These are phyloP conservation scores for Prunus davidiana DNA, from an alignment of 306 rosid genomes.

Conservation along the genomic window DNA sequence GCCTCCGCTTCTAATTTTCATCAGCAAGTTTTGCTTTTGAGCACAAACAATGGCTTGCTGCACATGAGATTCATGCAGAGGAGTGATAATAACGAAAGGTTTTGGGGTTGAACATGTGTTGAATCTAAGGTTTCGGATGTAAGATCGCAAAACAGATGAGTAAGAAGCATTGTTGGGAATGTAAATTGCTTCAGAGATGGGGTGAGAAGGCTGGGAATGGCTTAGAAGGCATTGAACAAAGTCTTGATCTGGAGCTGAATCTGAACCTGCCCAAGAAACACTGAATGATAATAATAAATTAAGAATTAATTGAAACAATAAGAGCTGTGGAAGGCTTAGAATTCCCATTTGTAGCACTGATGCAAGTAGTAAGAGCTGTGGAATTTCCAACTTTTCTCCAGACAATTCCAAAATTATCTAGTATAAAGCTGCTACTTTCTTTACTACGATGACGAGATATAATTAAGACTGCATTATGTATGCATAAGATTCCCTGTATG, in stretches of 20 bases:
- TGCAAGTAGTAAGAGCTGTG: too few relatives aligned
- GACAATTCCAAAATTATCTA: too few relatives aligned
- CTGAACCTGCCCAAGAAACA: background rate
- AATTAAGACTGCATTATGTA: too few relatives aligned
- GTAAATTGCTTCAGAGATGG: background rate
- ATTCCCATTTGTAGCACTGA: too few relatives aligned
- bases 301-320: background rate
- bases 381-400: too few relatives aligned
- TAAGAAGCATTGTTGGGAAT: background rate
- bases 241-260: background rate
- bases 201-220: background rate
- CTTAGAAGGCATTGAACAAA: background rate
- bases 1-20: background rate
- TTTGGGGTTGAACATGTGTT: background rate
- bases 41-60: background rate
- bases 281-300: too few relatives aligned
- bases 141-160: background rate
- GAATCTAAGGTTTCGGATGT: background rate
- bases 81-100: background rate
- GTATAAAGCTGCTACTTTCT: too few relatives aligned
- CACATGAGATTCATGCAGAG: background rate
- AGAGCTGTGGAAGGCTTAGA: too few relatives aligned
- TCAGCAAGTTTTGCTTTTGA: background rate
- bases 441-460: too few relatives aligned
- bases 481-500: too few relatives aligned